Evolutionary conservation across 208 protist genomes (phyloP).

Genomic region (Entamoeba histolytica): DNA sequence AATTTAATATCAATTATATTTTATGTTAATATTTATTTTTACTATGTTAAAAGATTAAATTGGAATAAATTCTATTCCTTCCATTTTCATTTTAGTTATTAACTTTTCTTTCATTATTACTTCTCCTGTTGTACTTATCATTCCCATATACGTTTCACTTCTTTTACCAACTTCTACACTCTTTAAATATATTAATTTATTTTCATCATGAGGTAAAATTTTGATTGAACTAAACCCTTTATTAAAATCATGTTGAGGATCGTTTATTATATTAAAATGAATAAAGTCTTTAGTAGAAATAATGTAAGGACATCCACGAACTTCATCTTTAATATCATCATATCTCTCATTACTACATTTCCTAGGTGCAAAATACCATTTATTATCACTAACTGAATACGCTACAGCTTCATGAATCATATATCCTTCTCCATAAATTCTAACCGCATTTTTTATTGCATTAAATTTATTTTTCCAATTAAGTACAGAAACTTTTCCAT

Average conservation of each 20-base stretch:
- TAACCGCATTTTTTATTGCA: slow-evolving; percentile 1
- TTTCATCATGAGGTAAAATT: neutral
- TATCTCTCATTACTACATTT: slow-evolving; percentile 27
- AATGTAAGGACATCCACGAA: slow-evolving; percentile 22
- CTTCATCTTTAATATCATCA: slow-evolving; percentile 30
- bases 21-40: too few relatives aligned
- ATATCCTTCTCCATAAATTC: slow-evolving; percentile 29
- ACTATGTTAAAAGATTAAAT: neutral
- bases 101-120: neutral
- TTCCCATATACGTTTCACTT: neutral
- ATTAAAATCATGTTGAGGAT: neutral
- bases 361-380: slow-evolving; percentile 37
- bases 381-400: slow-evolving; percentile 10
- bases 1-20: neutral
- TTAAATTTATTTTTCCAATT: slow-evolving; percentile 29
- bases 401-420: slow-evolving; percentile 28
- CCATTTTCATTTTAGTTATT: neutral
- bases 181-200: neutral
- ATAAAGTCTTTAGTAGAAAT: neutral
- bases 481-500: slow-evolving; percentile 10
- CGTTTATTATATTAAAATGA: neutral
- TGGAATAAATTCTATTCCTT: neutral
- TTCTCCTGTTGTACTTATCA: neutral
- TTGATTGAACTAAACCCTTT: neutral
- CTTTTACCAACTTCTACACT: neutral